Conservation (phyloP, 805 yeast species). For the Metschnikowia anglica region DNA sequence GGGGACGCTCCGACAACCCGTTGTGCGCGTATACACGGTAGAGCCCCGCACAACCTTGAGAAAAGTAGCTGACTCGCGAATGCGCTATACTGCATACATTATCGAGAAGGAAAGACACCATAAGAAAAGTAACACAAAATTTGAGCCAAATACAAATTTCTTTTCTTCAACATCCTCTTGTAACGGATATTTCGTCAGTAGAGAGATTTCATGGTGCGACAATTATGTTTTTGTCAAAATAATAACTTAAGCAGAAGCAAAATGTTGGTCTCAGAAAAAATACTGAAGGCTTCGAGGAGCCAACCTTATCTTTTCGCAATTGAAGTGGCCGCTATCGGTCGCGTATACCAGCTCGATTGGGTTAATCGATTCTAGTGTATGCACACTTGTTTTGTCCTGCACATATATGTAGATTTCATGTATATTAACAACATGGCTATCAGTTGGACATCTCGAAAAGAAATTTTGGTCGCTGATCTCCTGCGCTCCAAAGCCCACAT, state of each 20-base stretch:
- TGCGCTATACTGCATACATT: constrained; percentile 7
- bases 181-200: no score
- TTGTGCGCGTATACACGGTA: neutral
- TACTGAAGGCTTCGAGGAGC: no score
- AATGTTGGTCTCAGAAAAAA: neutral
- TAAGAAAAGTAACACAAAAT: neutral
- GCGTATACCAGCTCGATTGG: constrained; percentile 7
- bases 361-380: neutral
- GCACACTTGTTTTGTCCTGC: neutral
- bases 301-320: constrained; percentile 4
- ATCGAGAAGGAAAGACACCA: neutral
- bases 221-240: no score
- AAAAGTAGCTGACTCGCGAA: neutral
- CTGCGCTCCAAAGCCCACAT: neutral
- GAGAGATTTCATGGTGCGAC: no score
- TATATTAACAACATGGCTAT: neutral
- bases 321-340: constrained; percentile 3
- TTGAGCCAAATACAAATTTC: neutral
- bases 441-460: neutral
- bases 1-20: neutral
- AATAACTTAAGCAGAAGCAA: no score
- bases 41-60: neutral
- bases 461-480: neutral
- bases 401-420: neutral
- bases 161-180: no score